phyloP scores from a whole-genome alignment of 805 yeast genomes.

The Wickerhamomyces canadensis region DNA sequence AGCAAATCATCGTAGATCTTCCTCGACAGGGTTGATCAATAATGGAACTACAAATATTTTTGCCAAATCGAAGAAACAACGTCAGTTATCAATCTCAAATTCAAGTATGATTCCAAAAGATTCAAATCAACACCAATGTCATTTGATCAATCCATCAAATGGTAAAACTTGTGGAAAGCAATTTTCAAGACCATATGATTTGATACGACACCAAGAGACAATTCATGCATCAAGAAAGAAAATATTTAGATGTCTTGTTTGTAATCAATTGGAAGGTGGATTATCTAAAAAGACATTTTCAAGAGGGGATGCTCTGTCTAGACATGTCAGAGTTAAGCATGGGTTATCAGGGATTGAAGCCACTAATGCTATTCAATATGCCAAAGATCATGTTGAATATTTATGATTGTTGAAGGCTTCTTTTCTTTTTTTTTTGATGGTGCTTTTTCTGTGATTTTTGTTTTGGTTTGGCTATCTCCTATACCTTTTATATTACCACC shows the following conservation, averaged over 20 bases:
- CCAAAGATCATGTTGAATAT: constrained; percentile 73
- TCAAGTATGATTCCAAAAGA: neutral
- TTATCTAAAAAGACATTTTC: constrained; percentile 70
- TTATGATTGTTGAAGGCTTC: no score
- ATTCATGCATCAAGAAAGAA: constrained; percentile 87
- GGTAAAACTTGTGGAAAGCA: constrained; percentile 65
- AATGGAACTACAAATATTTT: no score
- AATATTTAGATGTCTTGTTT: constrained; percentile 78
- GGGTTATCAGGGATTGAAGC: constrained; percentile 62
- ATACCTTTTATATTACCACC: no score
- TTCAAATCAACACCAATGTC: constrained; percentile 44
- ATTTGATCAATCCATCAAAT: constrained; percentile 52
- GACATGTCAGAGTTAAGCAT: constrained; percentile 92
- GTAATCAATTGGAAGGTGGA: constrained; percentile 45
- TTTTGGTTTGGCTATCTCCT: no score
- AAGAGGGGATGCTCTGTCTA: constrained; percentile 88
- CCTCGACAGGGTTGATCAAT: no score
- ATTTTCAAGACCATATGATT: constrained; percentile 91
- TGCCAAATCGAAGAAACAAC: constrained; percentile 1
- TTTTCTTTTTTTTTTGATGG: no score
- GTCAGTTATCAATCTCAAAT: constrained; percentile 2
- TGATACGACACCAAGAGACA: constrained; percentile 93
- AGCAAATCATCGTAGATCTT: no score
- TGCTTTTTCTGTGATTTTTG: no score
- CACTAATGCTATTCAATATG: constrained; percentile 64